Evolutionary conservation across 768 basidiomycete species (phyloP), one percentile per base, ranked within the genome.

Genomic region (Suillus variegatus): DNA sequence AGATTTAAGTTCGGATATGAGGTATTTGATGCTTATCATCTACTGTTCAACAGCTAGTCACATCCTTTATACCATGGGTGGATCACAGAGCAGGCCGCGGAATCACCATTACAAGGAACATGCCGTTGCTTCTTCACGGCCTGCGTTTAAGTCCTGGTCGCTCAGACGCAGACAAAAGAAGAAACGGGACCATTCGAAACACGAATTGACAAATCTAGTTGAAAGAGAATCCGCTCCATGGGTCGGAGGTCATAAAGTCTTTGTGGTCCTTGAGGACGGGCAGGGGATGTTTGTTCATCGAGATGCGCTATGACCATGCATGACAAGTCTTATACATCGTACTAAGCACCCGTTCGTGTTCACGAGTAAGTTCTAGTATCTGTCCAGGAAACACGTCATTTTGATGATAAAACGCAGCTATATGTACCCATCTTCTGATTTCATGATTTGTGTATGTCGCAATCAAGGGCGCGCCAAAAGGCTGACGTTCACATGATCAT

Each of bases 211-310:
- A 16, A 63, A 58, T 20, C 62, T 65, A 22, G 66, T 63, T 36
- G 61, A 61, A n/a, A 43, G 61, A 22, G 71, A 67, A n/a, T 61
- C 68, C n/a, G 61, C 66, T 6, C 74, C 72, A 46, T 79, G 78
- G 78, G 66, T 76, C 14, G 54, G 68, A 25, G 74, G 71, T 3
- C 74, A 72, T 47, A 64, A 68, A 58, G 69, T 76, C 49, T 66
- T 78, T 14, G 69, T 66, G 7, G 52, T 70, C 9, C 70, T 75
- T 46, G 65, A 74, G 28, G 76, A 76, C 28, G 77, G 79, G 12
- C 65, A 66, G 40, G 64, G 55, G 52, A 20, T 64, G 57, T 68
- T 68, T 43, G 57, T 72, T 36, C 52, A 63, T 52, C 49, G 56
- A 36, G 64, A 69, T 41, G 22, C 40, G 52, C n/a, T n/a, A 41